These are phyloP conservation scores for Arthromyces matolae DNA, from an alignment of 768 basidiomycete species.

Conservation along the genomic window DNA sequence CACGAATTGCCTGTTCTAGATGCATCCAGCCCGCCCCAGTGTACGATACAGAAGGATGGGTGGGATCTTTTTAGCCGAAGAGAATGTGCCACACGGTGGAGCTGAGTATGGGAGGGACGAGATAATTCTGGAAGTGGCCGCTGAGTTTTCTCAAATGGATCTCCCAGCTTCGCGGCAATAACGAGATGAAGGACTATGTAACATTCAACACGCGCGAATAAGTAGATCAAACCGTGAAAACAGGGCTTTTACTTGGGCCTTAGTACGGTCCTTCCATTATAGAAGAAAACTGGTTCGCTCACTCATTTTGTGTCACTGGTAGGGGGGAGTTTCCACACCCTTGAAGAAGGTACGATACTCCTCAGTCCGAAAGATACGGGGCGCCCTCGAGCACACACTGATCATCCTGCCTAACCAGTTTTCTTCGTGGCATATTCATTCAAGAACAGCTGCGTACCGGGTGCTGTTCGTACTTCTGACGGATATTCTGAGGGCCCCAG, in stretches of 20 bases:
- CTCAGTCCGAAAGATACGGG: constrained; percentile 1
- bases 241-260: neutral
- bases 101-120: neutral
- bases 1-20: neutral
- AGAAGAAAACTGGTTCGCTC: neutral
- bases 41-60: constrained; percentile 1
- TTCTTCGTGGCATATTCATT: too few species aligned
- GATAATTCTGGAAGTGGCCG: neutral
- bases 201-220: neutral
- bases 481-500: too few species aligned
- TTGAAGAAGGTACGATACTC: neutral
- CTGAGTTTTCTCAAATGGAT: neutral
- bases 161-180: neutral
- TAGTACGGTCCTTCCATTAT: constrained; percentile 1
- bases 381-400: neutral
- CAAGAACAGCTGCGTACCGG: too few species aligned
- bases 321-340: too few species aligned
- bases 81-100: neutral
- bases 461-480: too few species aligned
- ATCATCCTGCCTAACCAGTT: too few species aligned
- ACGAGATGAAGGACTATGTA: neutral
- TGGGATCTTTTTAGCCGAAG: neutral
- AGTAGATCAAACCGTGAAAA: neutral
- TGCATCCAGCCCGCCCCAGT: constrained; percentile 1
- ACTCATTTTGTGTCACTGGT: neutral